phyloP scores from a whole-genome alignment of 2,329 filamentous ascomycete genomes.

The Aspergillus sp. region DNA sequence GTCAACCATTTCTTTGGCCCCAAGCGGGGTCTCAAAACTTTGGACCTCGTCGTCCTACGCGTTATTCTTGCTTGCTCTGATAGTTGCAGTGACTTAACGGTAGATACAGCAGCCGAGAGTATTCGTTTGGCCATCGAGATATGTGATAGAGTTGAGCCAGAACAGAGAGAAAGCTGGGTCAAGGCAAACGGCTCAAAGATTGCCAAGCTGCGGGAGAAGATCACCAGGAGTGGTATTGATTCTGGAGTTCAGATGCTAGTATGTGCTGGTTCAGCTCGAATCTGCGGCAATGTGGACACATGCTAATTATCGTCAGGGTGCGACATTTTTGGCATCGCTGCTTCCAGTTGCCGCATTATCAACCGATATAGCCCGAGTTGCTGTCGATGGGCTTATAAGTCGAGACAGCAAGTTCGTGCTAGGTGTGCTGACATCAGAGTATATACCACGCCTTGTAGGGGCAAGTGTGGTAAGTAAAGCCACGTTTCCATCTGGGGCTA shows the following conservation, averaged over 20 bases:
- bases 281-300: not conserved
- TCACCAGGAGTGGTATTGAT: constrained; percentile 32
- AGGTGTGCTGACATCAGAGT: constrained; percentile 24
- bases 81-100: constrained; percentile 31
- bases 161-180: constrained; percentile 39
- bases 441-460: constrained; percentile 35
- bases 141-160: constrained; percentile 34
- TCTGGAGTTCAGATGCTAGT: constrained; percentile 39
- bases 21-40: constrained; percentile 42
- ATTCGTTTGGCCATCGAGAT: constrained; percentile 41
- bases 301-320: constrained; percentile 28
- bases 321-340: constrained; percentile 34
- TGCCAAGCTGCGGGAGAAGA: constrained; percentile 42
- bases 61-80: constrained; percentile 45
- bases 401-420: constrained; percentile 25
- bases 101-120: constrained; percentile 34
- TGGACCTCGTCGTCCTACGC: constrained; percentile 45
- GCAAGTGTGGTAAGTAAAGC: constrained; percentile 40
- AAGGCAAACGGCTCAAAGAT: constrained; percentile 36
- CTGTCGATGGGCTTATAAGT: constrained; percentile 29
- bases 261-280: constrained; percentile 7
- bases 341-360: constrained; percentile 27
- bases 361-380: constrained; percentile 28
- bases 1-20: constrained; percentile 43
- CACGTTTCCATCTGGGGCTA: not conserved